These are phyloP conservation scores for Iris pallida DNA, from an alignment of 116 monocot genomes.

Conservation along the genomic window DNA sequence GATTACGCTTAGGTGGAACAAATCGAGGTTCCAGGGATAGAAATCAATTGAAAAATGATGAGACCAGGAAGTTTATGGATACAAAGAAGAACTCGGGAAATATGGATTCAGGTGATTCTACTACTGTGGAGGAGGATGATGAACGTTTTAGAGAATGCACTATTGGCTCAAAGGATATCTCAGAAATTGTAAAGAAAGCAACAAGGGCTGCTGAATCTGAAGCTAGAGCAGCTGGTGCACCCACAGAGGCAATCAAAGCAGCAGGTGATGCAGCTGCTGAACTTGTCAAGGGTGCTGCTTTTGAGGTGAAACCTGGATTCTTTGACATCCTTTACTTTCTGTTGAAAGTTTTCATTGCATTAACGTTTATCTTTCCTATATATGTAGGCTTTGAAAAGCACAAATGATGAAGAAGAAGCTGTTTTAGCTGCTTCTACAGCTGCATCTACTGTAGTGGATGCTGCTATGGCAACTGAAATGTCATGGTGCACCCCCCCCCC, in stretches of 20 bases:
- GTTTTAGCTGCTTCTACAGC: conserved; percentile 84
- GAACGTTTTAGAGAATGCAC: conserved; percentile 67
- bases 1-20: conserved; percentile 22
- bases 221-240: conserved; percentile 83
- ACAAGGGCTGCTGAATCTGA: conserved; percentile 86
- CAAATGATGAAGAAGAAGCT: conserved; percentile 77
- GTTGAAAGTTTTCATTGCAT: not conserved
- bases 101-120: conserved; percentile 16
- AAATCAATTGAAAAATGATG: conserved; percentile 34
- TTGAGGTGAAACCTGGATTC: conserved; percentile 54
- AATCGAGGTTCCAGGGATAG: conserved; percentile 29
- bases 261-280: conserved; percentile 99
- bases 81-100: conserved; percentile 21
- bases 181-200: conserved; percentile 83
- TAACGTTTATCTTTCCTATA: conserved; percentile 1
- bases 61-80: conserved; percentile 33
- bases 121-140: conserved; percentile 37
- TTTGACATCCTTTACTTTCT: not conserved
- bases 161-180: conserved; percentile 79
- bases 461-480: conserved; percentile 66
- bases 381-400: conserved; percentile 63
- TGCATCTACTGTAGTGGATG: conserved; percentile 91
- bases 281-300: conserved; percentile 77
- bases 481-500: conserved; percentile 32
- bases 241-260: conserved; percentile 84